Evolutionary conservation across 805 yeast species (phyloP).

Genomic region (Candida gorgasii): DNA sequence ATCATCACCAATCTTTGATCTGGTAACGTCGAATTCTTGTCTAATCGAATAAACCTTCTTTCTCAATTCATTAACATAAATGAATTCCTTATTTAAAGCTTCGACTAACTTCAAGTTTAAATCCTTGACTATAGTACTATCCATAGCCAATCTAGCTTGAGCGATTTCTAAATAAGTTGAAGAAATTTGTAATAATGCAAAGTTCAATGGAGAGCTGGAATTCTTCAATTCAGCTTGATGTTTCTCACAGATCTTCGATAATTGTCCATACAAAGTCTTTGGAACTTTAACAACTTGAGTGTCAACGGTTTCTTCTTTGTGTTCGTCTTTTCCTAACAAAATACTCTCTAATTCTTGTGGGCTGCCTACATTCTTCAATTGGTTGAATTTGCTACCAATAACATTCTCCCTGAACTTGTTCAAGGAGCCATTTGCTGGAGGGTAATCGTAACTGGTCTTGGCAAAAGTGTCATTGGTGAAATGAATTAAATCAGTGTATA

Average conservation of each 20-base stretch:
- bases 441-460: constrained; percentile 78
- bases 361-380: constrained; percentile 61
- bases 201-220: constrained; percentile 49
- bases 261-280: constrained; percentile 73
- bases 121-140: constrained; percentile 56
- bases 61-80: constrained; percentile 60
- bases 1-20: constrained; percentile 52
- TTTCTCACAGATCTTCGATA: constrained; percentile 55
- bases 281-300: constrained; percentile 49
- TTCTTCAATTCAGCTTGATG: constrained; percentile 47
- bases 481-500: constrained; percentile 52
- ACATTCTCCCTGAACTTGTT: constrained; percentile 62
- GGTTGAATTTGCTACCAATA: constrained; percentile 54
- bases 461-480: constrained; percentile 58
- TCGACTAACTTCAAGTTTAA: constrained; percentile 58
- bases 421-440: constrained; percentile 56
- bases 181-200: constrained; percentile 54
- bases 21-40: constrained; percentile 65
- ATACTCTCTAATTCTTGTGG: constrained; percentile 68
- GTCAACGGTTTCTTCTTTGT: constrained; percentile 14
- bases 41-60: constrained; percentile 70
- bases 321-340: constrained; percentile 36
- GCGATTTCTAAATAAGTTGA: constrained; percentile 65
- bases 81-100: constrained; percentile 58
- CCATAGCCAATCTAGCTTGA: constrained; percentile 68